Percentiles rank a stretch among this genome's conserved stretches.
Evolutionary conservation across 768 basidiomycete genomes (phyloP).

Genomic region (Rickenella mellea): DNA sequence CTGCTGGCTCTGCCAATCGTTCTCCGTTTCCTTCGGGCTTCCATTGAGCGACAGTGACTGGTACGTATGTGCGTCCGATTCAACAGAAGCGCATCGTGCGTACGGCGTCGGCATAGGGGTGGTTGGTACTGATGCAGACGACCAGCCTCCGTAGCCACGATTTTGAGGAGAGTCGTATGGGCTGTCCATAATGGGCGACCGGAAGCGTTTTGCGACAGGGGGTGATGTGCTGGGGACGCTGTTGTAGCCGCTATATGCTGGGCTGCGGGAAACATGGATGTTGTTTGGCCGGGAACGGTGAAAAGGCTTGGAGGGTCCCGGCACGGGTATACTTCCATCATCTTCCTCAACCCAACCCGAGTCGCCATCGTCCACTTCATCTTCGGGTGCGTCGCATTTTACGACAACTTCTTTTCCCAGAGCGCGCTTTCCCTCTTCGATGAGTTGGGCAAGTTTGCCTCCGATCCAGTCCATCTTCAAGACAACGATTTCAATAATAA

Average conservation of each 20-base stretch:
- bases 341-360: constrained; percentile 71
- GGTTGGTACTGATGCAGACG: constrained; percentile 7
- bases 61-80: constrained; percentile 19
- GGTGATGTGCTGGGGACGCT: constrained; percentile 15
- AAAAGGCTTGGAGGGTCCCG: constrained; percentile 9
- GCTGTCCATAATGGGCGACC: constrained; percentile 18
- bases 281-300: constrained; percentile 12
- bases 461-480: constrained; percentile 78
- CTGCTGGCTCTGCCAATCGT: constrained; percentile 53
- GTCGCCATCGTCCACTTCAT: constrained; percentile 68
- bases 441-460: constrained; percentile 55
- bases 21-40: constrained; percentile 35
- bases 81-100: constrained; percentile 24
- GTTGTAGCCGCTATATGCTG: constrained; percentile 17
- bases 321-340: constrained; percentile 7
- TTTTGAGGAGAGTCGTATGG: constrained; percentile 27
- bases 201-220: constrained; percentile 16
- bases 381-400: constrained; percentile 63
- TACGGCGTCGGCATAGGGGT: constrained; percentile 10
- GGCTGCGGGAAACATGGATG: constrained; percentile 13
- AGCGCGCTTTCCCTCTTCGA: constrained; percentile 72
- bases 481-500: constrained; percentile 1
- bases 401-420: constrained; percentile 72
- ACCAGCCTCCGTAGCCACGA: constrained; percentile 14
- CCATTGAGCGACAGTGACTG: constrained; percentile 5